Conservation (phyloP, 2,329 filamentous ascomycete genomes). For the Aureobasidium zeae region DNA sequence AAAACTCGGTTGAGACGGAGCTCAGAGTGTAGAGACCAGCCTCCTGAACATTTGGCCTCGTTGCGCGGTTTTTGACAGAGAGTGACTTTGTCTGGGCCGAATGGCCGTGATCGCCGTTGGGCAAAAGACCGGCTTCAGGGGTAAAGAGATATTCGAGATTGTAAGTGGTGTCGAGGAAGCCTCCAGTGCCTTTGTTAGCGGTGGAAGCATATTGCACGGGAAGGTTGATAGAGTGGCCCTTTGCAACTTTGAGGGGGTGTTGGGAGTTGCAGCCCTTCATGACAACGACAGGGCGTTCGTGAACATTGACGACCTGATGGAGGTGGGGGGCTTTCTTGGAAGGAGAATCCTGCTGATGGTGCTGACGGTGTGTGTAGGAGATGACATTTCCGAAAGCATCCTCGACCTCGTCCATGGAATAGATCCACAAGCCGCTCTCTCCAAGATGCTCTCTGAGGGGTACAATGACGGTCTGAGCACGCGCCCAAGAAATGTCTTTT, state of each 20-base stretch:
- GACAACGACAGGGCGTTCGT: conserved; percentile 69
- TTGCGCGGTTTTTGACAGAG: conserved; percentile 51
- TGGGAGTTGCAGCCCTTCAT: conserved; percentile 70
- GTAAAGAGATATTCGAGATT: conserved; percentile 75
- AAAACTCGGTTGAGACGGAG: conserved; percentile 69
- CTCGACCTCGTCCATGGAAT: conserved; percentile 82
- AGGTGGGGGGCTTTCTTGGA: conserved; percentile 44
- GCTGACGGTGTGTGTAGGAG: conserved; percentile 62
- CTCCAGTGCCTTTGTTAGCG: conserved; percentile 37
- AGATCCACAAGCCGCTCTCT: conserved; percentile 71
- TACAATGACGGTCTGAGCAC: conserved; percentile 63
- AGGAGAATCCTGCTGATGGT: conserved; percentile 44
- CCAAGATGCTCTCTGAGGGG: conserved; percentile 84
- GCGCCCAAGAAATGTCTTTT: conserved; percentile 72
- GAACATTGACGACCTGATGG: conserved; percentile 71
- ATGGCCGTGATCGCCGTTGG: conserved; percentile 60
- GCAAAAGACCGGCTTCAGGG: conserved; percentile 57
- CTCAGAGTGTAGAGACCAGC: conserved; percentile 81
- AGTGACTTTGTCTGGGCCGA: conserved; percentile 50
- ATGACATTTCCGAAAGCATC: conserved; percentile 84
- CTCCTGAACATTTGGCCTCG: conserved; percentile 60
- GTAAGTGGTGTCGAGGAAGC: conserved; percentile 56
- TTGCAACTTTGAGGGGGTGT: conserved; percentile 73
- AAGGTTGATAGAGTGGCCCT: conserved; percentile 56
- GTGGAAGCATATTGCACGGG: conserved; percentile 62